These are phyloP conservation scores for Elsinoe necatrix DNA, from an alignment of 2,329 filamentous ascomycete genomes.

Conservation along the genomic window DNA sequence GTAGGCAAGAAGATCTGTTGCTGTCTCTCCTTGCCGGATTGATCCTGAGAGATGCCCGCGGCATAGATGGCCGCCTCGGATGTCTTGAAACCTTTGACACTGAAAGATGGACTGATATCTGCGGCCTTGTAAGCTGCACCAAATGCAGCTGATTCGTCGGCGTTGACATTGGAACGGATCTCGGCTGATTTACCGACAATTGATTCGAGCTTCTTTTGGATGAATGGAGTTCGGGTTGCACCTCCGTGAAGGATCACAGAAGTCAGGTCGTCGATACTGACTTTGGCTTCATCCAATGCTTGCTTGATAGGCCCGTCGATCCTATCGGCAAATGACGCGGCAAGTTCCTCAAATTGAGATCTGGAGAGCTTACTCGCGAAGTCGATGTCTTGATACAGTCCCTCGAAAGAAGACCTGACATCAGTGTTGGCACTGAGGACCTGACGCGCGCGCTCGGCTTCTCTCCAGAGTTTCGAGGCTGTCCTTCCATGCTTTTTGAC, in stretches of 20 bases:
- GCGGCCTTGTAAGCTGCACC: constrained; percentile 92
- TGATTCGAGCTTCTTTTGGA: constrained; percentile 79
- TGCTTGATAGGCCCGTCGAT: constrained; percentile 62
- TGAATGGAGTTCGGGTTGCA: constrained; percentile 81
- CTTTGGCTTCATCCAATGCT: constrained; percentile 63
- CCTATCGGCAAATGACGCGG: constrained; percentile 57
- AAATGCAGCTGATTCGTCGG: constrained; percentile 92
- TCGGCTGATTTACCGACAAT: constrained; percentile 64
- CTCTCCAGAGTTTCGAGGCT: constrained; percentile 84
- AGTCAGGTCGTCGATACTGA: constrained; percentile 68
- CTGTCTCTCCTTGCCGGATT: constrained; percentile 59
- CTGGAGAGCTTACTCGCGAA: constrained; percentile 86
- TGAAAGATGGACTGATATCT: constrained; percentile 85
- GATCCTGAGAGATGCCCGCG: constrained; percentile 63
- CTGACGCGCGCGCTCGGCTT: constrained; percentile 78
- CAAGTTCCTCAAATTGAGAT: constrained; percentile 70
- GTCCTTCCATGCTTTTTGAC: constrained; percentile 72
- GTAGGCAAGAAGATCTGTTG: constrained; percentile 76
- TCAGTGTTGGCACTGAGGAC: constrained; percentile 89
- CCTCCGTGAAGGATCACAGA: constrained; percentile 92
- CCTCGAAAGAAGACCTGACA: constrained; percentile 72
- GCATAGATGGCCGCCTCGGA: constrained; percentile 69
- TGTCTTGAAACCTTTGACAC: constrained; percentile 90
- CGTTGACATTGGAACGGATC: constrained; percentile 88
- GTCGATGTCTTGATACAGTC: constrained; percentile 81